Evolutionary conservation across 2,329 filamentous ascomycete species (phyloP), one percentile per base, ranked within the genome.

Genomic region (Acrocalymma vagum): DNA sequence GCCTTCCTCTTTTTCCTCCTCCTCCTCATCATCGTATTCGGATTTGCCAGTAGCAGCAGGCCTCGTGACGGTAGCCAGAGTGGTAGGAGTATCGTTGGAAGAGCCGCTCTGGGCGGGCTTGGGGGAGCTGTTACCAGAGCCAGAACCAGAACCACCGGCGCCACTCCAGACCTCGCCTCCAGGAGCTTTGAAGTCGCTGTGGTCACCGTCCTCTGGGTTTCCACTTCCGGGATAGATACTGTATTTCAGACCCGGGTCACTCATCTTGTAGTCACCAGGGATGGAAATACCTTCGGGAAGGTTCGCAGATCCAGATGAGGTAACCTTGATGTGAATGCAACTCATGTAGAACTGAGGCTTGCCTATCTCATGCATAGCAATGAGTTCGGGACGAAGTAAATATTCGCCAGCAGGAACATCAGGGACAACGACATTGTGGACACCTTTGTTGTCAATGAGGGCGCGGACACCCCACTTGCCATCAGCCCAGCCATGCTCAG

Each of bases 301-400:
- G 28, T 48, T 48, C 26, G 42, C 52, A 10, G 62, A 48, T 17
- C 67, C 69, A 23, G 56, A 55, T 9, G 61, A 63, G 21, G 60
- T 63, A 28, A 74, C 65, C 40, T 63, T 69, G 44, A 76, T 51
- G 54, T 75, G 70, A 14, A 72, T 62, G 56, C 71, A 75, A 50
- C 70, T 68, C 59, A 71, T 69, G 58, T 76, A 76, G 46, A 75
- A 67, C 48, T 76, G 73, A 13, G 72, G 71, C 32, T 72, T 72
- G 30, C 58, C 58, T 11, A 50, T 26, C 55, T 74, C 70, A 48
- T 76, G 72, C 8, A 75, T 67, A 26, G 73, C 72, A 41, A 75
- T 72, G 48, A 75, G 71, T 57, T 76, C 73, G 16, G 65, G 64
- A 35, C 73, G 70, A 35, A 75, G 51, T 34, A 75, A 57, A 53